A percentile compares a stretch with the other conserved stretches of the same genome.
Evolutionary conservation across 192 early-diverging fungal genomes (phyloP).

Genomic region (Backusella mclennaniae): DNA sequence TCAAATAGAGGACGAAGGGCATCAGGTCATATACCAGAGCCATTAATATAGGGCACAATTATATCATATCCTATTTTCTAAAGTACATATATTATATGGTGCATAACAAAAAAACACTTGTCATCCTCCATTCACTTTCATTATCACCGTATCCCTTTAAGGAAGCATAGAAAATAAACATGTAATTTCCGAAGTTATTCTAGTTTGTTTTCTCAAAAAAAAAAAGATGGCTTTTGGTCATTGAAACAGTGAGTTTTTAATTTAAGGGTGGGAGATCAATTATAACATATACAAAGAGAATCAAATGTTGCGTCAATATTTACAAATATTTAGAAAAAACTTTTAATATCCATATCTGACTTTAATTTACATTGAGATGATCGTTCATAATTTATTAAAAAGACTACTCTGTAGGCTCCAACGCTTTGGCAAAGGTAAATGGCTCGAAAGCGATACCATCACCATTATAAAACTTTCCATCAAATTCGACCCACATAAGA

Average conservation of each 20-base stretch:
- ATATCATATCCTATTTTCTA: neutral
- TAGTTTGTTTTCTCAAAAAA: no score
- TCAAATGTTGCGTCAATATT: no score
- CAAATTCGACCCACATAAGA: slow-evolving; percentile 98
- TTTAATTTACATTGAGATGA: no score
- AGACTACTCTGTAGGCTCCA: slow-evolving; percentile 14
- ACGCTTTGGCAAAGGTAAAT: slow-evolving; percentile 69
- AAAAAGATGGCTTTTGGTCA: no score
- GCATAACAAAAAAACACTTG: neutral
- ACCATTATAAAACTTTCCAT: slow-evolving; percentile 96
- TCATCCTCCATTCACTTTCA: neutral
- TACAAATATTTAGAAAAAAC: no score
- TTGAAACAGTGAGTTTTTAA: no score
- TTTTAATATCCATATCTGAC: no score
- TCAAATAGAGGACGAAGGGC: neutral
- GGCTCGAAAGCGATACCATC: slow-evolving; percentile 90
- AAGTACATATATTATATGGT: neutral
- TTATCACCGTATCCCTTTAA: no score
- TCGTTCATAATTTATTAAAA: neutral
- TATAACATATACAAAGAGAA: no score
- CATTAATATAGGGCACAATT: neutral
- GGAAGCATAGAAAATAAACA: no score
- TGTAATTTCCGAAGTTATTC: no score
- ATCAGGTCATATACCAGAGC: neutral
- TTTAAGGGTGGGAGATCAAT: no score